phyloP scores from a whole-genome alignment of 2,329 filamentous ascomycete species.

The Neoscytalidium dimidiatum region DNA sequence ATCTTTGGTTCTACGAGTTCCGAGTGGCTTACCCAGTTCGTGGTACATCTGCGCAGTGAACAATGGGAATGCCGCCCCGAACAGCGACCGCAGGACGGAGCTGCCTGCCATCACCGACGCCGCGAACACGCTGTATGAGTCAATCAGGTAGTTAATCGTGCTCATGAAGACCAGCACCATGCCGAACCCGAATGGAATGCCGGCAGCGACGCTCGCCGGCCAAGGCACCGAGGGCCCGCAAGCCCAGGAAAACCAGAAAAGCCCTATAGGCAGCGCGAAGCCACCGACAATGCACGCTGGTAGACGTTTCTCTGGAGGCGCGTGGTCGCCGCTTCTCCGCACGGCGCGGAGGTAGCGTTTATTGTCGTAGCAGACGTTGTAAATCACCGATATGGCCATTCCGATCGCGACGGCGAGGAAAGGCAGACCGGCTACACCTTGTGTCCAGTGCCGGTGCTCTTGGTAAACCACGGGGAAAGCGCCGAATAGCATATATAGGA shows the following conservation, averaged over 20 bases:
- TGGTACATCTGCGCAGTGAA: constrained; percentile 68
- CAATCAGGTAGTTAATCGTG: constrained; percentile 45
- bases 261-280: constrained; percentile 56
- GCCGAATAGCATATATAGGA: constrained; percentile 52
- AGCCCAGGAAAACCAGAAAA: constrained; percentile 45
- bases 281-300: constrained; percentile 63
- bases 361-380: constrained; percentile 43
- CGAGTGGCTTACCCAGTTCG: constrained; percentile 26
- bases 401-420: constrained; percentile 71
- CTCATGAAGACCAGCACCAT: constrained; percentile 66
- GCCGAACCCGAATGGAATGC: constrained; percentile 58
- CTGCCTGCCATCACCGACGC: constrained; percentile 76
- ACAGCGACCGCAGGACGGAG: constrained; percentile 75
- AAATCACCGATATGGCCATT: constrained; percentile 60
- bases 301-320: constrained; percentile 67
- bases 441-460: constrained; percentile 38
- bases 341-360: constrained; percentile 41
- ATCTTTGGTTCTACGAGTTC: no score
- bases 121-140: constrained; percentile 69
- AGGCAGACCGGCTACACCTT: constrained; percentile 43
- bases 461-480: constrained; percentile 64
- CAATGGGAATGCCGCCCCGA: constrained; percentile 77
- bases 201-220: constrained; percentile 55
- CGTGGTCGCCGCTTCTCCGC: constrained; percentile 53
- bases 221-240: constrained; percentile 55